Evolutionary conservation across 495 filamentous ascomycete species (phyloP).

Genomic region (Evernia prunastri): DNA sequence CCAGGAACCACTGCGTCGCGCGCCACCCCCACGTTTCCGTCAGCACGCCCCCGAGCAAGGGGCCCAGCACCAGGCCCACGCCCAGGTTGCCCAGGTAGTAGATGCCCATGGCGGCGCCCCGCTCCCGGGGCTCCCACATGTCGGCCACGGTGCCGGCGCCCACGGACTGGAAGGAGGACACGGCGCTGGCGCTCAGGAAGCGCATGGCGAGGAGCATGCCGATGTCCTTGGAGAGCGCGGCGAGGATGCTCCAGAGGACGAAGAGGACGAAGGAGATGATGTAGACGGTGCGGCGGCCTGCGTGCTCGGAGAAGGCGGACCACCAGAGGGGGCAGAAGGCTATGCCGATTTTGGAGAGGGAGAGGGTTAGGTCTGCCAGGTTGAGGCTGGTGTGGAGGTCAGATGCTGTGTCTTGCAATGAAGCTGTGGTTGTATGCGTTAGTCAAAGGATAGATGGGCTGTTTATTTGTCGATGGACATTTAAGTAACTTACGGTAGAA

Average conservation of each 20-base stretch:
- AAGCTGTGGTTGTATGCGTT: neutral
- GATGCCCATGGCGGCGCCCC: slow-evolving; percentile 82
- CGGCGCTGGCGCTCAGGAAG: slow-evolving; percentile 71
- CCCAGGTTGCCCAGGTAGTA: slow-evolving; percentile 81
- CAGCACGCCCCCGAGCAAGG: slow-evolving; percentile 78
- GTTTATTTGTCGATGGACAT: neutral
- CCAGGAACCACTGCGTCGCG: slow-evolving; percentile 79
- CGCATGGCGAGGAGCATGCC: slow-evolving; percentile 82
- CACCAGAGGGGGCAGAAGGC: slow-evolving; percentile 93
- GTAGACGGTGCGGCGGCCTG: slow-evolving; percentile 81
- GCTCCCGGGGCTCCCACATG: slow-evolving; percentile 74
- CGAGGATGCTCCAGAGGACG: slow-evolving; percentile 65
- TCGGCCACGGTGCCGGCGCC: slow-evolving; percentile 91
- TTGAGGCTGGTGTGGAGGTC: slow-evolving; percentile 54
- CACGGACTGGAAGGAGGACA: slow-evolving; percentile 78
- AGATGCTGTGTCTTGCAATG: neutral
- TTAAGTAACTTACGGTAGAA: neutral
- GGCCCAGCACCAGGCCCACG: slow-evolving; percentile 72
- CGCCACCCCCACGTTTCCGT: slow-evolving; percentile 69
- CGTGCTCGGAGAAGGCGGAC: slow-evolving; percentile 78
- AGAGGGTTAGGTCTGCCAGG: slow-evolving; percentile 72
- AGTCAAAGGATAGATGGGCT: neutral
- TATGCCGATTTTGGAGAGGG: slow-evolving; percentile 85
- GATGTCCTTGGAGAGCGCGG: slow-evolving; percentile 67
- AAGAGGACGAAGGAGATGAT: slow-evolving; percentile 74